These are phyloP conservation scores for Trichomonascaceae sp. DNA, from an alignment of 1,139 yeast species.

Conservation along the genomic window DNA sequence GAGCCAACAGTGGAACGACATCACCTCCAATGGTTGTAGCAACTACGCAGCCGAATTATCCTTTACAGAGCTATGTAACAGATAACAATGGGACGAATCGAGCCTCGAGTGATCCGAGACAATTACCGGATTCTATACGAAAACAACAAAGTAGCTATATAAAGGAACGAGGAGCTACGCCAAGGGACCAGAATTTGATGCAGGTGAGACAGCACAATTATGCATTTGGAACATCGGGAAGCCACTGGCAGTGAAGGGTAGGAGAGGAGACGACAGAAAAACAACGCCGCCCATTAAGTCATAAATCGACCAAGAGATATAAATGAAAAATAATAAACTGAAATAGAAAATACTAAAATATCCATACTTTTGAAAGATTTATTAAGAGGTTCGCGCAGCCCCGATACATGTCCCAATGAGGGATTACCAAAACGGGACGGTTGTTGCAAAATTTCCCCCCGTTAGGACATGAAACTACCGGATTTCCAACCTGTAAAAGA, in stretches of 20 bases:
- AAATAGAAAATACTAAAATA: neutral
- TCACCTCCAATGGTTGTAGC: constrained; percentile 15
- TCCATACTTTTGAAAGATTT: neutral
- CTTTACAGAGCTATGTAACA: constrained; percentile 17
- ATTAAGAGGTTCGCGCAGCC: neutral
- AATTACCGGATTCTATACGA: constrained; percentile 17
- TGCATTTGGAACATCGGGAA: constrained; percentile 5
- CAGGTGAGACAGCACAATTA: constrained; percentile 8
- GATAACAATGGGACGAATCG: constrained; percentile 12
- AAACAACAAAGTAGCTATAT: constrained; percentile 2
- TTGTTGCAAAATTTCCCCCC: neutral
- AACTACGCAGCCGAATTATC: constrained; percentile 15
- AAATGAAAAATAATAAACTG: neutral
- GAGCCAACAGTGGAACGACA: neutral
- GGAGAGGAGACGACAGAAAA: too few relatives aligned
- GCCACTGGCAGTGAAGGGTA: constrained; percentile 3
- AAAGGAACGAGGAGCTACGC: neutral
- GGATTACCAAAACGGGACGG: neutral
- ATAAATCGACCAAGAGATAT: neutral
- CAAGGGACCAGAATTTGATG: neutral
- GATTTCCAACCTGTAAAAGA: constrained; percentile 2
- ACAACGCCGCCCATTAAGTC: neutral
- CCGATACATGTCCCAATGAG: neutral
- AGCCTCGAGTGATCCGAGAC: constrained; percentile 20
- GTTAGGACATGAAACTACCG: neutral